These are phyloP conservation scores for Theobroma grandiflorum DNA, from an alignment of 441 rosid species.

Conservation along the genomic window DNA sequence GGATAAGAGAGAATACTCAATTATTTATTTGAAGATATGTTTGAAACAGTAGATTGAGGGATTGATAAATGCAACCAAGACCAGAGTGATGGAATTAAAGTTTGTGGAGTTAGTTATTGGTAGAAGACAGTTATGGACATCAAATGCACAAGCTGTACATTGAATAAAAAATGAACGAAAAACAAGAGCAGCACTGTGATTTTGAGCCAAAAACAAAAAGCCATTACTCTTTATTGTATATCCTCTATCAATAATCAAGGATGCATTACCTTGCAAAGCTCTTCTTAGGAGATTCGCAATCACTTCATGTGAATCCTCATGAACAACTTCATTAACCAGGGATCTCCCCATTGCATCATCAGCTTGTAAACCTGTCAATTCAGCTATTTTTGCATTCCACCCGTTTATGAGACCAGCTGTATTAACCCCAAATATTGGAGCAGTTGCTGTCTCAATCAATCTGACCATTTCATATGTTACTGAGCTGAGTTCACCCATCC, in stretches of 20 bases:
- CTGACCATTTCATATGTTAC: constrained; percentile 87
- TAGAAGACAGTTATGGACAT: constrained; percentile 15
- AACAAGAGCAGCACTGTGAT: background rate
- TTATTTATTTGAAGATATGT: background rate
- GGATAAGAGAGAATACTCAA: background rate
- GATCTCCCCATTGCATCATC: constrained; percentile 79
- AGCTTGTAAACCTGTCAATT: constrained; percentile 69
- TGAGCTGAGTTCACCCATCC: constrained; percentile 61
- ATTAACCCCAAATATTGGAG: constrained; percentile 86
- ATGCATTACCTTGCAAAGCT: constrained; percentile 71
- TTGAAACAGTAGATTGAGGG: background rate
- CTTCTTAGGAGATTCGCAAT: constrained; percentile 55
- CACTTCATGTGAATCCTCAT: constrained; percentile 52
- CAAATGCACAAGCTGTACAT: constrained; percentile 2
- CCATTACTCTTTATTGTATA: background rate
- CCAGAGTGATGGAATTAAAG: background rate
- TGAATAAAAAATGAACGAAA: background rate
- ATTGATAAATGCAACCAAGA: background rate
- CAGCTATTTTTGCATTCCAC: constrained; percentile 80
- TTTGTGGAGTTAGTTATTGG: background rate
- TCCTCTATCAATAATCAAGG: background rate
- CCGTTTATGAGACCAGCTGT: constrained; percentile 74
- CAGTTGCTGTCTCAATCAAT: constrained; percentile 84
- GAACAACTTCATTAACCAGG: constrained; percentile 64
- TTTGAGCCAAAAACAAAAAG: background rate